These are phyloP conservation scores for Cavenderia fasciculata DNA, from an alignment of 78 protist species.

Conservation along the genomic window DNA sequence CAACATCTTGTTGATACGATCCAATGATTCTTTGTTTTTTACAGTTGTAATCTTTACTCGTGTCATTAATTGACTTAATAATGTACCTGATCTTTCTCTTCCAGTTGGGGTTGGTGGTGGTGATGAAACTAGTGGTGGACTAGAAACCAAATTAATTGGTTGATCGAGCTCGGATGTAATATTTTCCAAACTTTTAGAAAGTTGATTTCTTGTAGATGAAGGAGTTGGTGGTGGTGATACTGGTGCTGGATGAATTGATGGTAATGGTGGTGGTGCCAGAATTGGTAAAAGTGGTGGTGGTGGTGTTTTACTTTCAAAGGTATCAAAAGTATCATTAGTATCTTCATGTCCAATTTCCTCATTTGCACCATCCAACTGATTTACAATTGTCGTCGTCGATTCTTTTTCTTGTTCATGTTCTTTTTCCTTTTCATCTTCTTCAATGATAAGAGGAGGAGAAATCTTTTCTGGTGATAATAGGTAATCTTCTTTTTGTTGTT, in stretches of 20 bases:
- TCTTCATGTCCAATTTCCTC: not conserved
- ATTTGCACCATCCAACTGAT: not conserved
- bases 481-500: not conserved
- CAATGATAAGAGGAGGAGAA: too few relatives aligned
- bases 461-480: not conserved
- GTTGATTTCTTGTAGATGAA: too few relatives aligned
- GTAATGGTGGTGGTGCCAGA: too few relatives aligned
- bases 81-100: constrained; percentile 56
- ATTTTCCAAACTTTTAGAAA: too few relatives aligned
- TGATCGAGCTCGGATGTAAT: too few relatives aligned
- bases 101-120: not conserved
- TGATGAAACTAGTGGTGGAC: too few relatives aligned
- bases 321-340: not conserved
- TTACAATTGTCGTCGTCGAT: not conserved
- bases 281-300: too few relatives aligned
- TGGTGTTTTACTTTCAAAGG: too few relatives aligned
- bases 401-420: too few relatives aligned
- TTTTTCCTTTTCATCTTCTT: too few relatives aligned
- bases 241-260: not conserved
- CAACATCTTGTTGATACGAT: constrained; percentile 20
- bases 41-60: constrained; percentile 2
- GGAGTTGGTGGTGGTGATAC: constrained; percentile 11
- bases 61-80: constrained; percentile 4
- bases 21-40: constrained; percentile 26
- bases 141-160: too few relatives aligned